Conservation (phyloP, 371 early-diverging fungal genomes). For the Aphelidium insulamus region DNA sequence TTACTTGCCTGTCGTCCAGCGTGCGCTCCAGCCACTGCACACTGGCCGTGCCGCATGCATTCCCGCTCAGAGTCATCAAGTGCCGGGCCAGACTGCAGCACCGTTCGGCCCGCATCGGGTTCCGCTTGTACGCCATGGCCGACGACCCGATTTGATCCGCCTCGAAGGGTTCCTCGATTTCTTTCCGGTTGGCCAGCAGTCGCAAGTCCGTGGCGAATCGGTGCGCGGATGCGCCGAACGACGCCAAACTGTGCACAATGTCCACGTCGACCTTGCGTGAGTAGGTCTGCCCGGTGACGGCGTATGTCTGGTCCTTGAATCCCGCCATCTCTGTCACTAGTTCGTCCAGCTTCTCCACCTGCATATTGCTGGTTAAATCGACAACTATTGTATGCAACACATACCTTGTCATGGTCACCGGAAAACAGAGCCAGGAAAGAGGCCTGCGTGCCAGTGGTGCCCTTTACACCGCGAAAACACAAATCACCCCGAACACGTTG, state of each 20-base stretch:
- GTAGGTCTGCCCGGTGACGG: slow-evolving; percentile 94
- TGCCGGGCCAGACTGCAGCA: slow-evolving; percentile 89
- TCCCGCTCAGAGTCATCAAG: slow-evolving; percentile 69
- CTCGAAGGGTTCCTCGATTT: slow-evolving; percentile 95
- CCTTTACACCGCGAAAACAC: slow-evolving; percentile 90
- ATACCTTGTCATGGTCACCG: slow-evolving; percentile 73
- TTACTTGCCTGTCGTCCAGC: slow-evolving; percentile 51
- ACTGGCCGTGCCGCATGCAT: slow-evolving; percentile 70
- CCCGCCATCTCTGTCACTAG: slow-evolving; percentile 74
- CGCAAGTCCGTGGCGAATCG: slow-evolving; percentile 93
- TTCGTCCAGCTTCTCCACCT: slow-evolving; percentile 62
- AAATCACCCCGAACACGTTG: slow-evolving; percentile 67
- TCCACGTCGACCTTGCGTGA: slow-evolving; percentile 93
- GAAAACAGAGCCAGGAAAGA: slow-evolving; percentile 87
- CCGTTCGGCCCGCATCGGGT: slow-evolving; percentile 96
- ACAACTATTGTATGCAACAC: neutral
- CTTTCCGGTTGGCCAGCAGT: slow-evolving; percentile 84
- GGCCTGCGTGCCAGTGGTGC: slow-evolving; percentile 96
- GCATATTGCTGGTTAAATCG: too few species aligned
- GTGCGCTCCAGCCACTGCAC: slow-evolving; percentile 95
- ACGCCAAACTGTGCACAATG: slow-evolving; percentile 56
- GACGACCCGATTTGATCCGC: slow-evolving; percentile 94
- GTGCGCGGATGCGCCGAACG: slow-evolving; percentile 89
- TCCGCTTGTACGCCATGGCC: slow-evolving; percentile 98
- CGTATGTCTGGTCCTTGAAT: slow-evolving; percentile 49